Evolutionary conservation across 228 moss, liverwort and hornwort genomes (phyloP).

Genomic region (Sphagnum fallax): DNA sequence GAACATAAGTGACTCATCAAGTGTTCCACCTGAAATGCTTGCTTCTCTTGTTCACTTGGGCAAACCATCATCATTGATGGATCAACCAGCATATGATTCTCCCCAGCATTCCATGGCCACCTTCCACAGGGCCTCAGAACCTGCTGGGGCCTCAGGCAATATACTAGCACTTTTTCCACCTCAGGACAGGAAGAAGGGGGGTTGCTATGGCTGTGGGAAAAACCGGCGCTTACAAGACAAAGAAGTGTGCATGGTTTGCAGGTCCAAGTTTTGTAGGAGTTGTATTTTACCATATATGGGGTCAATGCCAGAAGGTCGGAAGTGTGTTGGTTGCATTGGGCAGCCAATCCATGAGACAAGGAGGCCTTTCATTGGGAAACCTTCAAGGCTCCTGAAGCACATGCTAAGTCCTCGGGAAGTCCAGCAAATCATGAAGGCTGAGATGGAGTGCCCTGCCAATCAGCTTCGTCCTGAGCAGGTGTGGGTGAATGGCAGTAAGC

Average conservation of each 20-base stretch:
- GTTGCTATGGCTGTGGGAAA: conserved; percentile 70
- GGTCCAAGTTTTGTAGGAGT: conserved; percentile 69
- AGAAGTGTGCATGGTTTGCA: conserved; percentile 85
- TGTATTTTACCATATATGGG: conserved; percentile 87
- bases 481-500: conserved; percentile 52
- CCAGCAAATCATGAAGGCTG: conserved; percentile 96
- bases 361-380: conserved; percentile 76
- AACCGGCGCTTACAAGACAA: conserved; percentile 72
- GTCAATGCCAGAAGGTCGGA: conserved; percentile 98
- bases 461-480: conserved; percentile 86
- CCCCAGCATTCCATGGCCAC: conserved; percentile 23
- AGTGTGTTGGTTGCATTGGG: conserved; percentile 80
- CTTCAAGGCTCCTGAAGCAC: conserved; percentile 71
- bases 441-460: conserved; percentile 83
- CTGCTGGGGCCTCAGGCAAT: conserved; percentile 17
- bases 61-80: conserved; percentile 34
- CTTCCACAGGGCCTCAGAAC: conserved; percentile 33
- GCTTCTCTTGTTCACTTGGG: conserved; percentile 7
- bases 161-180: conserved; percentile 7
- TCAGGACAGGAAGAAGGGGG: conserved; percentile 67
- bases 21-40: conserved; percentile 15
- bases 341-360: conserved; percentile 62
- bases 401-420: conserved; percentile 82
- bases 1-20: conserved; percentile 22
- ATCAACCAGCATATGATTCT: conserved; percentile 16